Evolutionary conservation across 805 yeast genomes (phyloP), one percentile per base, ranked within the genome.

Genomic region (Ogataea salicorniae): DNA sequence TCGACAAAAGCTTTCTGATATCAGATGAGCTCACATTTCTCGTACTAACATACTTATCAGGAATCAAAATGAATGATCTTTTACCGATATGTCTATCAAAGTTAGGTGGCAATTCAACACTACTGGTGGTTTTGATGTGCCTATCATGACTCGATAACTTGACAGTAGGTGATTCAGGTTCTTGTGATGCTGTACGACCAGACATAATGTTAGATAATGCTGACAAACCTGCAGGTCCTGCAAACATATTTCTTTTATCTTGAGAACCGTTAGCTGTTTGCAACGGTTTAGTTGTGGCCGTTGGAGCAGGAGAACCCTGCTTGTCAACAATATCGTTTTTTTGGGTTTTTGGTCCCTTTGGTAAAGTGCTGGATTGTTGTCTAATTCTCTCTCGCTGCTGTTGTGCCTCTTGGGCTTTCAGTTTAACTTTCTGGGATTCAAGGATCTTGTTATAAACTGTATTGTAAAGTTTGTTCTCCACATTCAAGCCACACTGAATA

Each of bases 1-100:
- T 76, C 37, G 74, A 74, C 33, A 88, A 67, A 31, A 73, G 71
- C 26, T 76, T 72, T 56, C 85, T 81, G 46, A 89, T 68, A 58
- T 84, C 88, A 45, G 72, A 73, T 2, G 80, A 69, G 15, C 73
- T 68, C 1, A 81, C 71, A 45, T 71, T 68, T 45, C 69, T 66
- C 0, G 79, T 70, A 2, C 81, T 72, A 15, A 77, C 73, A 48
- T 72, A 75, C 48, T 71, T 72, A 53, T 76, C 77, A 16, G 73
- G 70, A 40, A 86, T 76, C 51, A 76, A 71, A 26, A 86, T 64
- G 47, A 72, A 81, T 0, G 91, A 83, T 31, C 86, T 69, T 31
- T 75, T 76, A 47, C 76, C 76, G 23, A 84, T 74, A 42, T 73
- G 72, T 42, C 63, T 72, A 4, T 62, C 70, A 20, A 82, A 62